Percentiles rank a stretch among this genome's conserved stretches.
Conservation (phyloP, 2,329 filamentous ascomycete species). For the Calonectria ilicicola region DNA sequence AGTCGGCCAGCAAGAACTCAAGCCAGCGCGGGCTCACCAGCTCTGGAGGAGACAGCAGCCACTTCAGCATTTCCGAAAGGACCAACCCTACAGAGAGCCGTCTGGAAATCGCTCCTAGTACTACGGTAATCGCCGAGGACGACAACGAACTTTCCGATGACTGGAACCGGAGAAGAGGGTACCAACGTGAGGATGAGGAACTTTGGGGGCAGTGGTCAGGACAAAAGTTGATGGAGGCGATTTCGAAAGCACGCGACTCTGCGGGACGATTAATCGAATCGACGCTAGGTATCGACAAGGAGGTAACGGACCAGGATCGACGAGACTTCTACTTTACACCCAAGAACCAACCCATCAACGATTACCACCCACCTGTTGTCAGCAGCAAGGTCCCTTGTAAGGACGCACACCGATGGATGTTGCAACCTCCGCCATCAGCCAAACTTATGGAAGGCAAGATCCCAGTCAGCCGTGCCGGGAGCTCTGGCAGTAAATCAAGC, state of each 20-base stretch:
- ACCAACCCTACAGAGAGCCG: constrained; percentile 54
- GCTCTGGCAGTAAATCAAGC: constrained; percentile 65
- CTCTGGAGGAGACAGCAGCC: constrained; percentile 66
- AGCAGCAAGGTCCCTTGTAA: constrained; percentile 77
- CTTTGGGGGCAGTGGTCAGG: constrained; percentile 78
- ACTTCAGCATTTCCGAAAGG: constrained; percentile 51
- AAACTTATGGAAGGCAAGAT: constrained; percentile 92
- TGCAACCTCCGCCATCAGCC: constrained; percentile 89
- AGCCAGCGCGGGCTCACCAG: constrained; percentile 72
- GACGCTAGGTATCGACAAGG: constrained; percentile 64
- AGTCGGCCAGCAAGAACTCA: constrained; percentile 67
- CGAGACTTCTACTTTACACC: constrained; percentile 71
- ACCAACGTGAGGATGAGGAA: constrained; percentile 89
- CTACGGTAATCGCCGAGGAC: constrained; percentile 49
- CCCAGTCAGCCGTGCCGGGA: constrained; percentile 73
- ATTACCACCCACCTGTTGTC: constrained; percentile 87
- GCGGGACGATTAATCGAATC: constrained; percentile 67
- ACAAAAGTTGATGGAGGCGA: constrained; percentile 68
- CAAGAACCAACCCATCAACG: constrained; percentile 81
- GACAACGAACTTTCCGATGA: constrained; percentile 57
- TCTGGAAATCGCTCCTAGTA: constrained; percentile 47
- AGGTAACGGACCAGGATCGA: constrained; percentile 64
- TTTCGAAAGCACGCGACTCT: constrained; percentile 69
- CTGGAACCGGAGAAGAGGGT: constrained; percentile 79
- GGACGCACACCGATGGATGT: constrained; percentile 88